phyloP scores from a whole-genome alignment of 257 asterid species.

The Solanum verrucosum region DNA sequence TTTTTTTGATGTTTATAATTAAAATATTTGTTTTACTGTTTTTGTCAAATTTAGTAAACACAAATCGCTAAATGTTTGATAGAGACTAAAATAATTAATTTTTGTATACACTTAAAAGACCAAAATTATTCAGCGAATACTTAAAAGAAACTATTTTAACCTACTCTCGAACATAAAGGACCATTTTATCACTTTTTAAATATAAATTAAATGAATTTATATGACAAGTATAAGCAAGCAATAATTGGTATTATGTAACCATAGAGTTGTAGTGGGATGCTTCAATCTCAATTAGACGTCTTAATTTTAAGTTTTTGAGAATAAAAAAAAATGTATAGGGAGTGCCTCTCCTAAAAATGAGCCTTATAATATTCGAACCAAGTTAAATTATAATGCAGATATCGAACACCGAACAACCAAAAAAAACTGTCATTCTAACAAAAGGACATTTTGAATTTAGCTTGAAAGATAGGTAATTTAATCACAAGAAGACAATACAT shows the following conservation, averaged over 20 bases:
- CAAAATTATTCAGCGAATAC: background rate
- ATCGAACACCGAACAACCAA: too few species aligned
- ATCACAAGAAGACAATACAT: background rate
- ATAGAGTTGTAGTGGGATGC: accelerated
- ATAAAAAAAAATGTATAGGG: accelerated
- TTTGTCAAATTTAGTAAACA: background rate
- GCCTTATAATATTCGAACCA: background rate
- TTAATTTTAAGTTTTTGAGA: accelerated
- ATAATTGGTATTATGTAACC: background rate
- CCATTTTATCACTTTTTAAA: background rate
- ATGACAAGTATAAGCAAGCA: background rate
- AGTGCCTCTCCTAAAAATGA: accelerated
- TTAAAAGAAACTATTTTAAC: background rate
- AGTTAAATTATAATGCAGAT: too few species aligned
- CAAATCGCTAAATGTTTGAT: background rate
- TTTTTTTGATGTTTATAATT: background rate
- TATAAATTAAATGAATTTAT: background rate
- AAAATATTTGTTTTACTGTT: background rate
- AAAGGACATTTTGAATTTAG: background rate
- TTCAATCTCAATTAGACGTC: background rate
- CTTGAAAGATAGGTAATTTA: background rate
- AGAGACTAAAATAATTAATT: background rate
- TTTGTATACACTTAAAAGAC: background rate
- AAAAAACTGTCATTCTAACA: background rate
- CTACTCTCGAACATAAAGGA: background rate